Percentiles rank a stretch among this genome's conserved stretches.
phyloP scores from a whole-genome alignment of 1,139 yeast species.

The Pichiaceae sp. region DNA sequence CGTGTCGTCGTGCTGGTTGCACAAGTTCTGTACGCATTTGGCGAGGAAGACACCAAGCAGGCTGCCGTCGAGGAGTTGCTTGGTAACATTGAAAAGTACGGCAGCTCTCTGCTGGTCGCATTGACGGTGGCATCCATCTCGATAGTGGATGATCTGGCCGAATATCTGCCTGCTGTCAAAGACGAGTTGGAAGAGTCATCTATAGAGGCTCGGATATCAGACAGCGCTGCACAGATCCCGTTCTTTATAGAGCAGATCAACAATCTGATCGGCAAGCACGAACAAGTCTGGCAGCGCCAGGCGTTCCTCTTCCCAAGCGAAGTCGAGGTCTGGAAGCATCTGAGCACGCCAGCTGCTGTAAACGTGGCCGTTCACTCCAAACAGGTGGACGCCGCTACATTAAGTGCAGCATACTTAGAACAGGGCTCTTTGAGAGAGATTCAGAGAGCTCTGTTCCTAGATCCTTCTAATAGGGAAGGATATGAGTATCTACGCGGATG shows the following conservation, averaged over 20 bases:
- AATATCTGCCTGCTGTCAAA: conserved; percentile 53
- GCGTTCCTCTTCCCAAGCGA: conserved; percentile 72
- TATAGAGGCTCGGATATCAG: conserved; percentile 36
- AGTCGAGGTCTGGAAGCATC: conserved; percentile 55
- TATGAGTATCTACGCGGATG: conserved; percentile 12
- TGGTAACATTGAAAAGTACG: conserved; percentile 52
- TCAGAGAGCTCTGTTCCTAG: conserved; percentile 50
- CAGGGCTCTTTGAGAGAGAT: conserved; percentile 41
- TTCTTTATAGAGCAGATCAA: conserved; percentile 48
- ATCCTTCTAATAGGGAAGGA: conserved; percentile 28
- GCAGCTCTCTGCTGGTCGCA: conserved; percentile 57
- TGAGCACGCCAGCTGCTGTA: conserved; percentile 47
- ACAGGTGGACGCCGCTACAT: conserved; percentile 41
- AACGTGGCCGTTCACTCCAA: conserved; percentile 37
- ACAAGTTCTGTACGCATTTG: conserved; percentile 71
- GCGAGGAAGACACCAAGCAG: conserved; percentile 63
- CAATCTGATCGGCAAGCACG: conserved; percentile 17
- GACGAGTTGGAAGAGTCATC: conserved; percentile 56
- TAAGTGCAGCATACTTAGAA: conserved; percentile 43
- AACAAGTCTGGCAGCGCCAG: conserved; percentile 54
- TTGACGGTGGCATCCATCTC: conserved; percentile 78
- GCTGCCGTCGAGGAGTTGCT: conserved; percentile 74
- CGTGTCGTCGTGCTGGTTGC: conserved; percentile 66
- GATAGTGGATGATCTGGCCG: conserved; percentile 50
- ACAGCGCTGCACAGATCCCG: conserved; percentile 49